Base-by-base conservation (phyloP, 352 stramenopile species). In the Phytophthora melonis region DNA sequence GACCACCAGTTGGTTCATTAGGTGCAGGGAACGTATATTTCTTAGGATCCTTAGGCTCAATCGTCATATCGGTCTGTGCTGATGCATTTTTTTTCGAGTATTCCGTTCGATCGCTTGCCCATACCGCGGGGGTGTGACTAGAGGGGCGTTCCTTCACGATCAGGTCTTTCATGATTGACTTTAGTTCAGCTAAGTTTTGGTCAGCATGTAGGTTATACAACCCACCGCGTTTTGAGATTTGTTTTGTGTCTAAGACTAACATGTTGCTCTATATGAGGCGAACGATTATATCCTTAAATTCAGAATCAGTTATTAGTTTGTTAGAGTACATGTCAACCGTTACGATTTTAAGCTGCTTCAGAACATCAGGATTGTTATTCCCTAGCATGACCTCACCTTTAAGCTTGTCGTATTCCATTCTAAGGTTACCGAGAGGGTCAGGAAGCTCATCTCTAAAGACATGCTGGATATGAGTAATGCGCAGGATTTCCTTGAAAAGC, bases 371-470 rank as follows among this genome's bases (percentile, higher is more conserved):
- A 36, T 66, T 72, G 25, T 72, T 57, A 21, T 72, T 72, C 7
- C 65, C 65, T 14, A 72, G n/a, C 30, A 63, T 43, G 0, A 72
- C 2, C 49, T 72, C 65, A 3, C 57, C 65, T 16, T 49, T 61
- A 5, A 72, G 49, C 34, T 72, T 72, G 13, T 62, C 34, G 23
- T 62, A 62, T 19, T 62, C 55, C 55, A 62, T 62, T 52, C 36
- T 52, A 1, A 62, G 18, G 1, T 13, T 21, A 5, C n/a, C 34
- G 13, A 62, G 34, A n/a, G n/a, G n/a, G n/a, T n/a, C n/a, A n/a
- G n/a, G n/a, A n/a, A n/a, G n/a, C n/a, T n/a, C n/a, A n/a, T n/a
- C n/a, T n/a, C n/a, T n/a, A n/a, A n/a, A n/a, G n/a, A n/a, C n/a
- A n/a, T n/a, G n/a, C n/a, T n/a, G n/a, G n/a, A n/a, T n/a, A n/a